Conservation (phyloP, 202 grass and related monocot species). For the Schoenoplectus tabernaemontani region DNA sequence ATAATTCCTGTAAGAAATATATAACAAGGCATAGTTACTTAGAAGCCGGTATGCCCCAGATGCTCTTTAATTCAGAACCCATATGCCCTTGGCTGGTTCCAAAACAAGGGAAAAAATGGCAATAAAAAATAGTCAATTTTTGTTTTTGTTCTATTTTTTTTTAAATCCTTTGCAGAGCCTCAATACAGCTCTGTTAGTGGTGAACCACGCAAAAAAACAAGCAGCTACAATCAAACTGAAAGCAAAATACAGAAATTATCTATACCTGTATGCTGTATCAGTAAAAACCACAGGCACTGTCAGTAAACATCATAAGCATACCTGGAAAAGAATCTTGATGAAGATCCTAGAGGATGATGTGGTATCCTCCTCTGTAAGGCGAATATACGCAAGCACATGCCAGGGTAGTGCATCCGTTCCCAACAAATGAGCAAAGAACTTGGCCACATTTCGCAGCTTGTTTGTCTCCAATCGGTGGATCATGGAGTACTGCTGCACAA, state of each 20-base stretch:
- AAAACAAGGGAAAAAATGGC: neutral
- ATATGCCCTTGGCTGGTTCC: neutral
- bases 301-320: slow-evolving; percentile 26
- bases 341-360: slow-evolving; percentile 94
- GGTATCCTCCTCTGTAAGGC: slow-evolving; percentile 88
- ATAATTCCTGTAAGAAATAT: slow-evolving; percentile 47
- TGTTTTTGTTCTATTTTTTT: neutral
- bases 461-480: slow-evolving; percentile 82
- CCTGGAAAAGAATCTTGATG: slow-evolving; percentile 96
- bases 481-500: slow-evolving; percentile 95
- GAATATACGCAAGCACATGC: slow-evolving; percentile 85
- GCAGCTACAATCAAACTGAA: slow-evolving; percentile 4
- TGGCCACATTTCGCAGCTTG: slow-evolving; percentile 80
- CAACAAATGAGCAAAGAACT: slow-evolving; percentile 91
- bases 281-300: neutral
- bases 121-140: neutral
- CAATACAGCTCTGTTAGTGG: neutral
- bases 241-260: neutral
- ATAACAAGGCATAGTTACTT: neutral
- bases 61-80: too few relatives aligned
- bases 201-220: neutral
- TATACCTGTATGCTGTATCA: neutral
- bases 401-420: slow-evolving; percentile 77
- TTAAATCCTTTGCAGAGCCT: neutral
- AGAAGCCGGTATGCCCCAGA: too few relatives aligned